Evolutionary conservation across 2,329 filamentous ascomycete species (phyloP).

Genomic region (Venturia asperata): DNA sequence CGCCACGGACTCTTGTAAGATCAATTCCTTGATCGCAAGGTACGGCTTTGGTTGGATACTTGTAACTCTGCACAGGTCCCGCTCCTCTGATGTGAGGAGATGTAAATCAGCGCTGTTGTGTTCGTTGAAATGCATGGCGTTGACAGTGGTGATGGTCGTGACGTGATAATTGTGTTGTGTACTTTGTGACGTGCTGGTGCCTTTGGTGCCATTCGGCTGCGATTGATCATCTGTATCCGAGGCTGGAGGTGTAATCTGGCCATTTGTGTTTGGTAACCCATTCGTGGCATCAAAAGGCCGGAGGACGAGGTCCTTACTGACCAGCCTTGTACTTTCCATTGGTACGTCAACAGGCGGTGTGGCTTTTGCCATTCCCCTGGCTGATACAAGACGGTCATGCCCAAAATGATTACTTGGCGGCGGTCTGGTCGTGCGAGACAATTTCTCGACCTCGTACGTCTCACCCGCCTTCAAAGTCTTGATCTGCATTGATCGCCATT

Average conservation of each 20-base stretch:
- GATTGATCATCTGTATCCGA: conserved; percentile 22
- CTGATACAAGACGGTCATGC: conserved; percentile 67
- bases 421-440: conserved; percentile 62
- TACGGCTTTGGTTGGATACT: conserved; percentile 91
- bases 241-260: conserved; percentile 36
- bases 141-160: not conserved
- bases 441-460: conserved; percentile 88
- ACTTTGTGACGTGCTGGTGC: conserved; percentile 21
- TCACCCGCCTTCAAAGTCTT: conserved; percentile 79
- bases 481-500: conserved; percentile 83
- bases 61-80: conserved; percentile 75
- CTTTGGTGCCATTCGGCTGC: conserved; percentile 48
- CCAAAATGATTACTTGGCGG: conserved; percentile 60
- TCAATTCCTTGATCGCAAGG: conserved; percentile 83
- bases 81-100: conserved; percentile 74
- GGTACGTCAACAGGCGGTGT: conserved; percentile 59
- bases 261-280: conserved; percentile 26
- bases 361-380: conserved; percentile 55
- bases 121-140: conserved; percentile 55
- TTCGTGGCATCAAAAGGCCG: conserved; percentile 34
- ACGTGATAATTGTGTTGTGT: conserved; percentile 7
- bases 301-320: conserved; percentile 70
- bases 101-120: conserved; percentile 65
- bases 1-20: conserved; percentile 87
- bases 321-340: conserved; percentile 66